phyloP scores from a whole-genome alignment of 2,329 filamentous ascomycete species.

The Metarhizium robertsii region DNA sequence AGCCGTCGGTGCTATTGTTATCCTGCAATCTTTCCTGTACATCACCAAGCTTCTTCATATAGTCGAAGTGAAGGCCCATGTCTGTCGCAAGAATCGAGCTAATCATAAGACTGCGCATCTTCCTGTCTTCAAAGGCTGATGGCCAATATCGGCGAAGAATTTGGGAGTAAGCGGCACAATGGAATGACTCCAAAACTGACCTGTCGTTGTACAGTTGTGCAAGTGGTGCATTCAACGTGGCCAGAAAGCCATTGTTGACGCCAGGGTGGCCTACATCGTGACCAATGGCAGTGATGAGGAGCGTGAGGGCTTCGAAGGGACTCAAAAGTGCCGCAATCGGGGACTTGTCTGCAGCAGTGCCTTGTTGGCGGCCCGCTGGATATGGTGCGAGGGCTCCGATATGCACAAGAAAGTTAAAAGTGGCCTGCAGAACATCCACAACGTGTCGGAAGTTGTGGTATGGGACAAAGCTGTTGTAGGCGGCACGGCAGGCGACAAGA shows the following conservation, averaged over 20 bases:
- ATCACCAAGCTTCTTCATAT: conserved; percentile 81
- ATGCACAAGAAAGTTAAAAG: conserved; percentile 79
- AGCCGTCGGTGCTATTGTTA: conserved; percentile 57
- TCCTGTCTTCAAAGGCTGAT: conserved; percentile 63
- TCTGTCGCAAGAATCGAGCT: conserved; percentile 96
- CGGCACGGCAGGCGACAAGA: conserved; percentile 75
- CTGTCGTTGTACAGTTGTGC: conserved; percentile 96
- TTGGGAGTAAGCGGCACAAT: conserved; percentile 94
- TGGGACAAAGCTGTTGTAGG: conserved; percentile 94
- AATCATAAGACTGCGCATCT: conserved; percentile 85
- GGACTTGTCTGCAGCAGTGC: conserved; percentile 35
- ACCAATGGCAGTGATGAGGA: conserved; percentile 91
- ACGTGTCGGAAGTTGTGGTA: conserved; percentile 99
- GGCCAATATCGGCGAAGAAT: conserved; percentile 93
- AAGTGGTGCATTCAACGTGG: conserved; percentile 83
- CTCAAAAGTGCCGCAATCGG: conserved; percentile 67
- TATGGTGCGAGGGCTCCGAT: conserved; percentile 69
- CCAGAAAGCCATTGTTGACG: conserved; percentile 94
- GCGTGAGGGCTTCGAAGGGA: conserved; percentile 79
- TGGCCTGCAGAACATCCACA: conserved; percentile 87
- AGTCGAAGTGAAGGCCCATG: conserved; percentile 95
- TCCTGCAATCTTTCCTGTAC: conserved; percentile 69
- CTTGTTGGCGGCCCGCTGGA: conserved; percentile 27
- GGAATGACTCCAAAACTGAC: conserved; percentile 93
- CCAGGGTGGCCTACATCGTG: conserved; percentile 97